Evolutionary conservation across 768 basidiomycete species (phyloP), one percentile per base, ranked within the genome.

Genomic region (Russula earlei): DNA sequence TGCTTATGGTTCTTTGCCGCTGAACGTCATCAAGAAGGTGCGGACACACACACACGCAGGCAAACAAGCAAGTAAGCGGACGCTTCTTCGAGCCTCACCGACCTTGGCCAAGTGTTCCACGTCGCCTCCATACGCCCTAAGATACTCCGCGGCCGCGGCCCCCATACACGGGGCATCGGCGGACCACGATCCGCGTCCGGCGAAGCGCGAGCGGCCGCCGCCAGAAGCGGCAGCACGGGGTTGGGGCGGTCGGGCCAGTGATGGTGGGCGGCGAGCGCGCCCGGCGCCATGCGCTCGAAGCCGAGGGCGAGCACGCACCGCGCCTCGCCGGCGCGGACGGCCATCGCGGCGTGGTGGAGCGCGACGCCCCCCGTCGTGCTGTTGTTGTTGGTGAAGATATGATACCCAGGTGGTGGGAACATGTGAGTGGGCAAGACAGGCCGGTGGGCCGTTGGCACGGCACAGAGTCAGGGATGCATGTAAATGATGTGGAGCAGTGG

Each of bases 1-100:
- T 92, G 89, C 56, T 76, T 80, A 66, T 91, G 89, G 63, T 89
- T 91, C 75, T 93, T 91, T 20, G 85, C 80, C 27, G 87, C 87
- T 87, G 54, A 46, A 31, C 24, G 27, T 5, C 22, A 12, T n/a
- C n/a, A 19, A 22, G 10, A 51, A 20, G 9, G n/a, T n/a, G n/a
- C n/a, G n/a, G n/a, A n/a, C n/a, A n/a, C n/a, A n/a, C n/a, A n/a
- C n/a, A n/a, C n/a, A n/a, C n/a, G n/a, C n/a, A n/a, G n/a, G n/a
- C n/a, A n/a, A n/a, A n/a, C n/a, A n/a, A n/a, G n/a, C n/a, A n/a
- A n/a, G n/a, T n/a, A n/a, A n/a, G n/a, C n/a, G n/a, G n/a, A n/a
- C n/a, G n/a, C n/a, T n/a, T n/a, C 29, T 17, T 31, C 17, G 15
- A 53, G 11, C 41, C 75, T 15, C 64, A 88, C 86, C 85, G 62